phyloP scores from a whole-genome alignment of 2,329 filamentous ascomycete species.

The Microdochium trichocladiopsis region DNA sequence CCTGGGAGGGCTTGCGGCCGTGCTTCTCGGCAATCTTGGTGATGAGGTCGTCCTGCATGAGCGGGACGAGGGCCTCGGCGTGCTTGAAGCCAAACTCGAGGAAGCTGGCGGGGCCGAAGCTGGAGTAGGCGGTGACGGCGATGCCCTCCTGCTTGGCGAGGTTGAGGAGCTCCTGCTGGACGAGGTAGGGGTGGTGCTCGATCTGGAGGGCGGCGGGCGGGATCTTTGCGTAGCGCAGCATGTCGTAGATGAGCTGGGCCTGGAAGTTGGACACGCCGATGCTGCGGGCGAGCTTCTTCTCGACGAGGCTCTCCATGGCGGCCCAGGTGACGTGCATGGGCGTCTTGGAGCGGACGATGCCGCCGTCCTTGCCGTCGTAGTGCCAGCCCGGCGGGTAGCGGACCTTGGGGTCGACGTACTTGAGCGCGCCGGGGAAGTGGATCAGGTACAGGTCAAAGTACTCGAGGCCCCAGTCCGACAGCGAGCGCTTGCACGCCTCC shows the following conservation, averaged over 20 bases:
- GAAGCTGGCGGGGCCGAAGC: conserved; percentile 75
- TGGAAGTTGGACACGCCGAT: conserved; percentile 85
- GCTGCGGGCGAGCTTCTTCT: conserved; percentile 58
- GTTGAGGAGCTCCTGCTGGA: conserved; percentile 64
- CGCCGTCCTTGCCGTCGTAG: conserved; percentile 49
- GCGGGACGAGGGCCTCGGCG: conserved; percentile 55
- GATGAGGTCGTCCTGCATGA: conserved; percentile 65
- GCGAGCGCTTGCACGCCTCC: conserved; percentile 68
- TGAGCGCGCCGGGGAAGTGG: conserved; percentile 82
- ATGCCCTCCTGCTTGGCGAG: conserved; percentile 66
- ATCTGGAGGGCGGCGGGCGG: conserved; percentile 74
- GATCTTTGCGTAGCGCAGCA: conserved; percentile 70
- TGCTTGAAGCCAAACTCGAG: conserved; percentile 67
- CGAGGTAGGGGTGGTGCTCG: conserved; percentile 85
- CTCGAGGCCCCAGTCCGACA: conserved; percentile 75
- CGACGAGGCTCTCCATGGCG: conserved; percentile 70
- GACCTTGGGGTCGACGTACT: conserved; percentile 73
- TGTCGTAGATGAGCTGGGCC: conserved; percentile 68
- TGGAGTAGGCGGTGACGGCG: conserved; percentile 74
- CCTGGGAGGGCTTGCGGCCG: conserved; percentile 68
- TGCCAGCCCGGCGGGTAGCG: conserved; percentile 77
- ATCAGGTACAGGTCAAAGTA: conserved; percentile 89
- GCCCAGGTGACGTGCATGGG: conserved; percentile 76
- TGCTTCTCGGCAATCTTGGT: conserved; percentile 61
- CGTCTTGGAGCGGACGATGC: conserved; percentile 59